Base-by-base conservation (phyloP, 1,284 basidiomycete genomes). In the Cryptococcus sp. region DNA sequence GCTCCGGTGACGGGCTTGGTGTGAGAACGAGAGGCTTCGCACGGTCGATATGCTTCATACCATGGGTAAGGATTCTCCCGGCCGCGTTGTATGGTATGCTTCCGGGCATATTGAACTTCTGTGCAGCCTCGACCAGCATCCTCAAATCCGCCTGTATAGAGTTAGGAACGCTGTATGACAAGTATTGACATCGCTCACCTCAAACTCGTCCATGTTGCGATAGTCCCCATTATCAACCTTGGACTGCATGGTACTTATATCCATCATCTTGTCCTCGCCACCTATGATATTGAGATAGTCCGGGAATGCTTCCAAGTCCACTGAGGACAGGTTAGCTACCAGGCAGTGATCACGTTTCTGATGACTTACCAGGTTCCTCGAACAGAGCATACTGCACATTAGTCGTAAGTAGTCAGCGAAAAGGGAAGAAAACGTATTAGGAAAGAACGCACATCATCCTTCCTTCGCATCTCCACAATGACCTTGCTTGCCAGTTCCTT, bases 231-330 rank as follows among this genome's bases (percentile, higher is more conserved):
- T 62, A 50, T 77, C 72, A 5, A 75, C 50, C 58, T 78, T 79
- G n/a, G 41, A 55, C 63, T 77, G 75, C 75, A 79, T 79, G 13
- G 77, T 79, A 3, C 65, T 67, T 41, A 78, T 63, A 50, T 79
- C 77, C 77, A 79, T 79, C 67, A 75, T 75, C 39, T 75, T 75
- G 49, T 75, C 76, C 29, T 67, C 64, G 7, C 77, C 77, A 15
- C 77, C 77, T n/a, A 79, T 72, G 3, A 67, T 63, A 15, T 66
- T 67, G 2, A 74, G 64, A 53, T 79, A 79, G 25, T 69, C 70
- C 5, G 77, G 76, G 45, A 73, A 77, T 17, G 73, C 72, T 16
- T 75, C 70, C 11, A 63, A 55, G 29, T 73, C 64, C 13, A 79
- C 77, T 51, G 59, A 6, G n/a, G 8, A 13, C n/a, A 34, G 5